A percentile compares a stretch with the other conserved stretches of the same genome.
These are phyloP conservation scores for Debaryomycetaceae sp. DNA, from an alignment of 1,139 yeast species.

Conservation along the genomic window DNA sequence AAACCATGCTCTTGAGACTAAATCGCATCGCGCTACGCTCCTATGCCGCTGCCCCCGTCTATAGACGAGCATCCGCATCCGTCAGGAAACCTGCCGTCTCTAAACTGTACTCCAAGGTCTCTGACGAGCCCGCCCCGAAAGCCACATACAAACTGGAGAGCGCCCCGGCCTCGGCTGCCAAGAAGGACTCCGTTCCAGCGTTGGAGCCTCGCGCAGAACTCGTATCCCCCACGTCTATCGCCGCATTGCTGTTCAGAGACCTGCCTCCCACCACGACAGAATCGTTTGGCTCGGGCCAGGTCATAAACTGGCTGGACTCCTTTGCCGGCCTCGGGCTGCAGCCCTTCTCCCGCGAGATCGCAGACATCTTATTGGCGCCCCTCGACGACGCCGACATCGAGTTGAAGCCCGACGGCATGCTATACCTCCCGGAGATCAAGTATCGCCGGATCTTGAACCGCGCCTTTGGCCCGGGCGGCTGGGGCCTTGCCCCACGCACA, in stretches of 20 bases:
- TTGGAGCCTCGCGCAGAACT: no score
- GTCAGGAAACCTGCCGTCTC: constrained; percentile 1
- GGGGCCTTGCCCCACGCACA: constrained; percentile 95
- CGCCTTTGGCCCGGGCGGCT: constrained; percentile 97
- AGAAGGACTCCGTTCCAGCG: background rate
- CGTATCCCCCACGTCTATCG: background rate
- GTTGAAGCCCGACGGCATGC: constrained; percentile 88
- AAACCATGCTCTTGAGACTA: no score
- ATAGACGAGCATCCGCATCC: constrained; percentile 3
- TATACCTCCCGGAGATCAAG: constrained; percentile 89
- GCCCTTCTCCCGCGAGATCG: constrained; percentile 56
- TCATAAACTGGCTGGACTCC: constrained; percentile 61
- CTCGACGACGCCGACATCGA: constrained; percentile 67
- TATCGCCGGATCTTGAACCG: constrained; percentile 78
- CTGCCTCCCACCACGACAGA: constrained; percentile 1
- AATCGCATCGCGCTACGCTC: constrained; percentile 1
- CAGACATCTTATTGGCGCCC: constrained; percentile 48
- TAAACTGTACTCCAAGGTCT: background rate
- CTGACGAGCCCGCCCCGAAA: background rate
- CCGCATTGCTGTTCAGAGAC: constrained; percentile 1
- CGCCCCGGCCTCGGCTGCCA: background rate
- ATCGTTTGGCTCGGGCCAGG: constrained; percentile 2
- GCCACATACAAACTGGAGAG: background rate
- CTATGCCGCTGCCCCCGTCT: constrained; percentile 6
- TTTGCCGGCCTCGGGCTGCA: constrained; percentile 74